Evolutionary conservation across 495 filamentous ascomycete genomes (phyloP), one percentile per base, ranked within the genome.

Genomic region (Xylaria flabelliformis): DNA sequence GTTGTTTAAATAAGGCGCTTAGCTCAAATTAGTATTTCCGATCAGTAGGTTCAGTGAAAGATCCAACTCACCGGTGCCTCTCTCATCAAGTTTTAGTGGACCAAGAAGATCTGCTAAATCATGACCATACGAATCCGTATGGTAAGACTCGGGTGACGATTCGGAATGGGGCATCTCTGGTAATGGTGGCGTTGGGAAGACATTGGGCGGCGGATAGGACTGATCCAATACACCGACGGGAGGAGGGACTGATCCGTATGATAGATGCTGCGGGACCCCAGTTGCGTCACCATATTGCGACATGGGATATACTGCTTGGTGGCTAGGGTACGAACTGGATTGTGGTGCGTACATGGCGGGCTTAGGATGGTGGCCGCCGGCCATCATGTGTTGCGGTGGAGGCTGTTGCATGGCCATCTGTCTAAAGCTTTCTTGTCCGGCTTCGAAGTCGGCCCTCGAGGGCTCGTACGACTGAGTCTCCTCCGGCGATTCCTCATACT

Each of bases 1-100:
- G 76, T 92, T 92, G 66, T 93, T 90, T 34, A 98, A 90, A 81
- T 97, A 98, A 15, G 93, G 92, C 48, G 94, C 94, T 94, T 63
- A n/a, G 51, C 6, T 24, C 42, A 21, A 53, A 72, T 79, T 51
- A 76, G 80, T 81, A 69, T 81, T 55, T 41, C 41, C 39, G 6
- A 34, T 42, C 17, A 8, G 29, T 12, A 3, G 13, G 19, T 12
- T 53, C 42, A 0, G 24, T 29, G 12, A 64, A 62, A 56, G 3
- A 63, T 50, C 56, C 56, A 71, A 78, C 92, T 79, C 87, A 97
- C 94, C 95, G 73, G 94, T 92, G 67, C 94, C 96, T 44, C 87
- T 91, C 74, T 95, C 92, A 67, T 97, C 91, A 78, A 99, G 97
- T 77, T 90, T 93, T 21, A 97, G 86, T 62, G 94, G 92, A 21